A percentile compares a stretch with the other conserved stretches of the same genome.
These are phyloP conservation scores for Hypoxylon lienhwacheense DNA, from an alignment of 495 filamentous ascomycete genomes.

Conservation along the genomic window DNA sequence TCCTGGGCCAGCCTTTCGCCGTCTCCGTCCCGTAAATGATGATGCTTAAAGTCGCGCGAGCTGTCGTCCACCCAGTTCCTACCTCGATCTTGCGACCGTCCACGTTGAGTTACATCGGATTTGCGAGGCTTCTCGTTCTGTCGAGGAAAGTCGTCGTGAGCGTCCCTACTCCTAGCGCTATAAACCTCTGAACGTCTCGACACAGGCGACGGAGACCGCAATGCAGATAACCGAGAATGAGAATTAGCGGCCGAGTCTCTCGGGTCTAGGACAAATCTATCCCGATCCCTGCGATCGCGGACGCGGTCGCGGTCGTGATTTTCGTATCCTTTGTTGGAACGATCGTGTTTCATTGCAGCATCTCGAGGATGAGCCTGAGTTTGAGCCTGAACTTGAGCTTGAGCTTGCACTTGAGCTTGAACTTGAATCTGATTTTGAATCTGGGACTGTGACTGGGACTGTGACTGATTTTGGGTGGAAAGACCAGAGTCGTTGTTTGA, in stretches of 20 bases:
- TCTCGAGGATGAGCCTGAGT: slow-evolving; percentile 26
- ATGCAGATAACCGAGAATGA: slow-evolving; percentile 24
- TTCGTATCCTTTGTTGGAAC: slow-evolving; percentile 25
- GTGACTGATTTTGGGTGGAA: no score
- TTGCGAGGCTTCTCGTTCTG: slow-evolving; percentile 24
- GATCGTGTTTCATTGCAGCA: slow-evolving; percentile 39
- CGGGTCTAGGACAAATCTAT: slow-evolving; percentile 26
- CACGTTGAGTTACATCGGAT: slow-evolving; percentile 31
- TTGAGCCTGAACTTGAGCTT: no score
- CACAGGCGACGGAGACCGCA: slow-evolving; percentile 33
- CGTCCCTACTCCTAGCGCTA: slow-evolving; percentile 20
- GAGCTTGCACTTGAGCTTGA: no score
- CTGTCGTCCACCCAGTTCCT: slow-evolving; percentile 15
- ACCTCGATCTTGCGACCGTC: slow-evolving; percentile 30
- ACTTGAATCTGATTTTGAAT: no score
- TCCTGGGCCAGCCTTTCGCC: slow-evolving; percentile 12
- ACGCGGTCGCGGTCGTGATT: slow-evolving; percentile 34
- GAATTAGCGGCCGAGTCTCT: slow-evolving; percentile 28
- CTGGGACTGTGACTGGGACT: no score
- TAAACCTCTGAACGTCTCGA: slow-evolving; percentile 24
- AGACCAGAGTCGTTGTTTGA: slow-evolving; percentile 28
- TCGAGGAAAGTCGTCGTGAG: slow-evolving; percentile 22
- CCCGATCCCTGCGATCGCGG: slow-evolving; percentile 38
- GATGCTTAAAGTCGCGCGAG: slow-evolving; percentile 29
- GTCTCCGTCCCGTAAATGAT: slow-evolving; percentile 21